Conservation (phyloP, 768 basidiomycete species). For the Podaxis pistillaris region DNA sequence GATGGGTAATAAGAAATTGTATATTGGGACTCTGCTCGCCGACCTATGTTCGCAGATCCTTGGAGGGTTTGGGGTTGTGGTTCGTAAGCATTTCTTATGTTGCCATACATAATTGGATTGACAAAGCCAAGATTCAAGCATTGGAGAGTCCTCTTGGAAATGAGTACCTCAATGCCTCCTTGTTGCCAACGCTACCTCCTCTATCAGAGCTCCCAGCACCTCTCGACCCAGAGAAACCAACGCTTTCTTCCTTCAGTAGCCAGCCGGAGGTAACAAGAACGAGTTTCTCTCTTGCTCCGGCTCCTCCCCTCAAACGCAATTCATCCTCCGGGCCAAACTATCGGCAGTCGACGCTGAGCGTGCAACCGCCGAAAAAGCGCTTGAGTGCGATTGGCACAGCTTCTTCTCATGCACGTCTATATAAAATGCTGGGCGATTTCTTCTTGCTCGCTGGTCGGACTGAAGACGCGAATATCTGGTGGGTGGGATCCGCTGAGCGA, state of each 20-base stretch:
- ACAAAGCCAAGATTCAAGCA: constrained; percentile 55
- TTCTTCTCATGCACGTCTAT: constrained; percentile 81
- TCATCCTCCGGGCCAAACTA: constrained; percentile 45
- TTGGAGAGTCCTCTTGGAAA: constrained; percentile 85
- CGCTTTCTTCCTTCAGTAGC: constrained; percentile 49
- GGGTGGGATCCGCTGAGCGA: constrained; percentile 21
- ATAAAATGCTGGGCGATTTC: constrained; percentile 86
- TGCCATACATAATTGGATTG: constrained; percentile 9
- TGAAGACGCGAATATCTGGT: constrained; percentile 83
- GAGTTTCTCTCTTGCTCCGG: constrained; percentile 34
- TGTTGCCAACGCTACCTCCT: constrained; percentile 63
- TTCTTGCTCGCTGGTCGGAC: constrained; percentile 85
- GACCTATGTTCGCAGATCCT: constrained; percentile 88
- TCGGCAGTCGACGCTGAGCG: constrained; percentile 52
- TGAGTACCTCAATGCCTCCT: constrained; percentile 73
- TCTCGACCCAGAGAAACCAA: constrained; percentile 46
- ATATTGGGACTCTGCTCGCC: constrained; percentile 85
- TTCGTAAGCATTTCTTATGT: constrained; percentile 35
- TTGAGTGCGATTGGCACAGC: constrained; percentile 61
- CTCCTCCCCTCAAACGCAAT: constrained; percentile 51
- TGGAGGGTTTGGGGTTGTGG: constrained; percentile 81
- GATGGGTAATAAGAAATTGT: constrained; percentile 86
- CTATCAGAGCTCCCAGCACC: constrained; percentile 59
- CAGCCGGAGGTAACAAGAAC: constrained; percentile 52
- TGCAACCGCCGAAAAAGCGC: constrained; percentile 57